A percentile compares a stretch with the other conserved stretches of the same genome.
Conservation (phyloP, 2,329 filamentous ascomycete genomes). For the Cladophialophora exuberans region DNA sequence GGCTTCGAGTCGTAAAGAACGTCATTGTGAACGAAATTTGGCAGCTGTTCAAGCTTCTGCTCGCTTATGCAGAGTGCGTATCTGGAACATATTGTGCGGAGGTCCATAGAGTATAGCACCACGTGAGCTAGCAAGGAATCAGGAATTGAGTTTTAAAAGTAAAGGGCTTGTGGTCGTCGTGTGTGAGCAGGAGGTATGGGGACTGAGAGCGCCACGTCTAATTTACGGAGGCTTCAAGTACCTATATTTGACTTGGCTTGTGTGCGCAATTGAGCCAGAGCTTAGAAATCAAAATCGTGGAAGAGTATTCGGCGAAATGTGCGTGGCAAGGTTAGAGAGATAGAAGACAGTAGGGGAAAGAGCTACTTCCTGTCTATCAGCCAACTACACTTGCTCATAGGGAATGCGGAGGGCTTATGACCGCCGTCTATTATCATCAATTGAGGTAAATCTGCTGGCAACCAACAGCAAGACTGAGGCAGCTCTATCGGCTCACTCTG, state of each 20-base stretch:
- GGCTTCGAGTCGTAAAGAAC: conserved; percentile 17
- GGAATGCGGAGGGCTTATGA: not conserved
- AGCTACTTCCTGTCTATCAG: not conserved
- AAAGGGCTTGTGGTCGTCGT: not conserved
- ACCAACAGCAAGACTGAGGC: too few relatives aligned
- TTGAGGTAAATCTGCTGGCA: too few relatives aligned
- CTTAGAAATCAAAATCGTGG: not conserved
- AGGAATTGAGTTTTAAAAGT: not conserved
- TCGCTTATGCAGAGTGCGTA: conserved; percentile 19
- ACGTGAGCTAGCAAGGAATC: conserved; percentile 1
- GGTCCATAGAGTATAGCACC: conserved; percentile 8
- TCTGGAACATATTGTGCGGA: conserved; percentile 19
- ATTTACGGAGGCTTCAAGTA: not conserved
- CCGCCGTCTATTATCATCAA: too few relatives aligned
- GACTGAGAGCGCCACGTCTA: too few relatives aligned
- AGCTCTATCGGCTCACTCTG: not conserved
- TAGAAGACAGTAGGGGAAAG: not conserved
- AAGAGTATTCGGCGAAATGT: not conserved
- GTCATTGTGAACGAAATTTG: conserved; percentile 13
- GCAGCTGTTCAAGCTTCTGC: conserved; percentile 7
- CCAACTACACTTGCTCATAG: not conserved
- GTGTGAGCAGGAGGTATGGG: not conserved
- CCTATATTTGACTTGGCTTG: not conserved
- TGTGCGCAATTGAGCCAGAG: not conserved
- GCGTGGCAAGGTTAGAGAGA: not conserved